Conservation (phyloP, 1,284 basidiomycete genomes). For the Pyrrhoderma noxium region DNA sequence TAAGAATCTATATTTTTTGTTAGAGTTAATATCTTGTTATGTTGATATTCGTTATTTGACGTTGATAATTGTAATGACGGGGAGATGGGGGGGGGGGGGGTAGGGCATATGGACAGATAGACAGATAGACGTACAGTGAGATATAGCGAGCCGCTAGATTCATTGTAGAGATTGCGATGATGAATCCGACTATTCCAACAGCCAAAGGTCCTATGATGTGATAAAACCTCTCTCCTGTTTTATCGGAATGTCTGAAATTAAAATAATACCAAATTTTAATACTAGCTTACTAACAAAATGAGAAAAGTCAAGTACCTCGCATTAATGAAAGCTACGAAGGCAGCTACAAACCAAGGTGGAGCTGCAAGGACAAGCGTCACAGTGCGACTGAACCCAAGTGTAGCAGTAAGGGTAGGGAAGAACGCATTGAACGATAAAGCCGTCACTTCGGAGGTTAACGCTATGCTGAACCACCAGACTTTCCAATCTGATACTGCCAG, state of each 20-base stretch:
- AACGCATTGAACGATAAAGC: conserved; percentile 28
- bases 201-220: conserved; percentile 33
- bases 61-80: no score
- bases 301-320: no score
- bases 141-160: conserved; percentile 34
- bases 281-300: no score
- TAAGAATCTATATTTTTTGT: conserved; percentile 23
- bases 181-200: conserved; percentile 33
- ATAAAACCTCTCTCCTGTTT: conserved; percentile 32
- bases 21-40: conserved; percentile 1
- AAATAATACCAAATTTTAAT: no score
- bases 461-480: conserved; percentile 29
- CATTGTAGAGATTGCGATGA: conserved; percentile 37
- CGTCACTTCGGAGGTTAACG: conserved; percentile 21
- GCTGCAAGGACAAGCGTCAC: conserved; percentile 24
- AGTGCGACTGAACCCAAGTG: conserved; percentile 24
- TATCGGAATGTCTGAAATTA: conserved; percentile 27
- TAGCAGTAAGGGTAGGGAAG: conserved; percentile 28
- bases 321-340: conserved; percentile 17
- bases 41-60: no score
- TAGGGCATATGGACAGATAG: no score
- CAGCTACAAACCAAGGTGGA: conserved; percentile 21
- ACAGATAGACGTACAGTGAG: conserved; percentile 24
- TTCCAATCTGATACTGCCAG: conserved; percentile 37
- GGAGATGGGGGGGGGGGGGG: no score